Base-by-base conservation (phyloP, 2,329 filamentous ascomycete species). In the Cordyceps farinosa region DNA sequence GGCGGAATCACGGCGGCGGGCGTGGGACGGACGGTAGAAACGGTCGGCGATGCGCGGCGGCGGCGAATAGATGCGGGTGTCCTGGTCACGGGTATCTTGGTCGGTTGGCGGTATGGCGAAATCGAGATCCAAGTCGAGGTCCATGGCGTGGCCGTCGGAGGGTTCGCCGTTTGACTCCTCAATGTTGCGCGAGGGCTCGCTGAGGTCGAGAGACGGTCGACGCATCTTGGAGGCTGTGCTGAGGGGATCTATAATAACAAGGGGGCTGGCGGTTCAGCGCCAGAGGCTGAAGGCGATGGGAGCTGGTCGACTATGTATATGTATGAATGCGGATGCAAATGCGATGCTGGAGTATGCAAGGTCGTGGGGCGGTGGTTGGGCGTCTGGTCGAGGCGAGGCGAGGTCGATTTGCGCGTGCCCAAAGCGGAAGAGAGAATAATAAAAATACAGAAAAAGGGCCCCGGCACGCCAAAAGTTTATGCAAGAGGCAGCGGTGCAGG, bases 41-140 rank as follows among this genome's bases (percentile, higher is more conserved):
- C 90, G 89, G 61, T 90, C 90, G 69, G 90, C 90, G 71, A 93
- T 89, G 71, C 87, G 89, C 36, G 90, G 87, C 60, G 90, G 90
- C 52, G 90, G 90, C 59, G 87, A 85, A 71, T 85, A 78, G 61
- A 76, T 74, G 63, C 73, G 71, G 55, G 68, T 65, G 61, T 77
- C 75, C 40, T 72, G 70, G 10, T 75, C 75, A 30, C 73, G 68
- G 22, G 71, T 71, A 45, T 78, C 75, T 29, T 77, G 73, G 36
- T 76, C 73, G 44, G 70, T 65, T 13, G 76, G 75, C 22, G 76
- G 75, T 76, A 78, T 75, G 55, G 73, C 73, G 40, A 78, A 59
- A 58, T 76, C 72, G 64, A 72, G 68, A 57, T 71, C 60, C n/a
- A 62, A 17, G 42, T 62, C 60, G 27, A 62, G 51, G 17, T 62